phyloP scores from a whole-genome alignment of 371 early-diverging fungal genomes.

The Actinomucor elegans region DNA sequence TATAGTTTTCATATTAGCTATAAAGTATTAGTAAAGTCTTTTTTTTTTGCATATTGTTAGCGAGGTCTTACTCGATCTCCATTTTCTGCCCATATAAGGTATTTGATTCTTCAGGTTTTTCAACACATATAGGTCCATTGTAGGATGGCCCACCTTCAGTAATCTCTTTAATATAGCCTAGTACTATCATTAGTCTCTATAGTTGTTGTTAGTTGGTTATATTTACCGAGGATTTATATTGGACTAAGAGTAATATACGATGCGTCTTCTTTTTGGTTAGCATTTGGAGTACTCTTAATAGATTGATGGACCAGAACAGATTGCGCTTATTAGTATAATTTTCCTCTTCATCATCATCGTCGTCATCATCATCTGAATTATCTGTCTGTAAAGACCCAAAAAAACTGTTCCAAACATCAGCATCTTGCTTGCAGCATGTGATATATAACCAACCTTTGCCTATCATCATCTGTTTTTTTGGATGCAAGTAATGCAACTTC shows the following conservation, averaged over 20 bases:
- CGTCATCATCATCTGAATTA: background rate
- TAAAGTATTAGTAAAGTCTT: background rate
- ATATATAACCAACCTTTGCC: constrained; percentile 33
- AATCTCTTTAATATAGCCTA: constrained; percentile 74
- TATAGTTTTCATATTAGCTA: constrained; percentile 79
- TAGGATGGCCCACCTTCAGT: constrained; percentile 68
- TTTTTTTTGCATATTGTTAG: background rate
- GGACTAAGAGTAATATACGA: constrained; percentile 75
- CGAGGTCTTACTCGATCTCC: constrained; percentile 65
- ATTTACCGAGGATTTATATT: constrained; percentile 79
- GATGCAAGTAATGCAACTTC: constrained; percentile 57
- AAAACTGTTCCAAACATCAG: constrained; percentile 10
- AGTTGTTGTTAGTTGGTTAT: background rate
- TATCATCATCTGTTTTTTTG: constrained; percentile 61
- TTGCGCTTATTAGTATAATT: constrained; percentile 50
- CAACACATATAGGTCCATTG: constrained; percentile 70
- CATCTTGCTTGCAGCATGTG: no score
- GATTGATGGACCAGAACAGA: constrained; percentile 74
- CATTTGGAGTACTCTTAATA: constrained; percentile 79
- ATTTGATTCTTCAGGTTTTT: constrained; percentile 81
- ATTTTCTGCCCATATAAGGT: constrained; percentile 78
- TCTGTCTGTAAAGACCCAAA: constrained; percentile 11
- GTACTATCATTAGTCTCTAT: background rate
- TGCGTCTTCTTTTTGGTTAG: constrained; percentile 77
- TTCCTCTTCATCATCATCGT: constrained; percentile 4